Conservation (phyloP, 2,329 filamentous ascomycete genomes). For the Colletotrichum sp. region DNA sequence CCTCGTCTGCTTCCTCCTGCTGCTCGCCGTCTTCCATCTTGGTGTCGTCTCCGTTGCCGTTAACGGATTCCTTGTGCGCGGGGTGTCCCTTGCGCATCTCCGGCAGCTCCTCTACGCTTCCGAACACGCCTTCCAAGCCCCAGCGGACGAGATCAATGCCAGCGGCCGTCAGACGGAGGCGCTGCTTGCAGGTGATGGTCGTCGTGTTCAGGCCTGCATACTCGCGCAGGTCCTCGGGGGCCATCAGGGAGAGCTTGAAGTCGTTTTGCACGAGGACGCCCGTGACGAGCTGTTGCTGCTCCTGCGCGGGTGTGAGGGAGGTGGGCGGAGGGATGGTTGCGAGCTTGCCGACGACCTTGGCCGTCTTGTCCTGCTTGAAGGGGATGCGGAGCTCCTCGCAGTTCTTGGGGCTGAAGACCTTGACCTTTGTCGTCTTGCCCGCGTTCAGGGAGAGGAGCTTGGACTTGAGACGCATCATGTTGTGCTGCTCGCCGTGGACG, state of each 20-base stretch:
- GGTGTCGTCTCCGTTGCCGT: slow-evolving; percentile 37
- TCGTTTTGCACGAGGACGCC: slow-evolving; percentile 97
- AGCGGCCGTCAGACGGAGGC: slow-evolving; percentile 84
- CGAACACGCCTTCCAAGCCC: slow-evolving; percentile 94
- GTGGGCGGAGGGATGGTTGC: slow-evolving; percentile 78
- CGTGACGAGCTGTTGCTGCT: slow-evolving; percentile 66
- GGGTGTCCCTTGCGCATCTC: slow-evolving; percentile 50
- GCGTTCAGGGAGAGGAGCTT: slow-evolving; percentile 92
- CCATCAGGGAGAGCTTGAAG: slow-evolving; percentile 97
- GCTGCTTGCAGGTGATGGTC: slow-evolving; percentile 90
- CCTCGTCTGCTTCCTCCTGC: slow-evolving; percentile 68
- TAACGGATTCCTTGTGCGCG: slow-evolving; percentile 40
- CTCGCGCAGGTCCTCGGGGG: slow-evolving; percentile 91
- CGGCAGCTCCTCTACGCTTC: slow-evolving; percentile 75
- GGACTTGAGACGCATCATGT: slow-evolving; percentile 97
- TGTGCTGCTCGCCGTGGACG: slow-evolving; percentile 95
- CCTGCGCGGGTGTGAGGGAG: slow-evolving; percentile 34
- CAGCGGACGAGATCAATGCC: slow-evolving; percentile 91
- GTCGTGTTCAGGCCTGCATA: slow-evolving; percentile 98
- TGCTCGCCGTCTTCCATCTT: slow-evolving; percentile 38
- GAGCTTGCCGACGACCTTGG: slow-evolving; percentile 93
- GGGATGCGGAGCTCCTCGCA: slow-evolving; percentile 95
- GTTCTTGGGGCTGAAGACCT: slow-evolving; percentile 93
- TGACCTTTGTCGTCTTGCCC: slow-evolving; percentile 79
- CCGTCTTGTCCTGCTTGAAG: slow-evolving; percentile 93